phyloP scores from a whole-genome alignment of 306 rosid species.

The Cucurbita moschata region DNA sequence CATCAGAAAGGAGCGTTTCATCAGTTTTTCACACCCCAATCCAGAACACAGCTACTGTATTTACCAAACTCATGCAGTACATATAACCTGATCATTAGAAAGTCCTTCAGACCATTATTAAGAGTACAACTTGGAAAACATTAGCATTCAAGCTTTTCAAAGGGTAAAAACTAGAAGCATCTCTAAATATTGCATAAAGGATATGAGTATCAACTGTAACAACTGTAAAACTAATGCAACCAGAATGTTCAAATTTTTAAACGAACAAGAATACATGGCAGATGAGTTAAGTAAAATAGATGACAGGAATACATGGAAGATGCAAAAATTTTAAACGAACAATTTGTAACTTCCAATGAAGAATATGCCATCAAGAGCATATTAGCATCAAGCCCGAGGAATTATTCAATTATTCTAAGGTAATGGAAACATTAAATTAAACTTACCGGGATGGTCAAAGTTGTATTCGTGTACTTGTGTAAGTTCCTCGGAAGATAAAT shows the following conservation, averaged over 20 bases:
- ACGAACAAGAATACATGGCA: too few relatives aligned
- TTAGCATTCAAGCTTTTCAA: neutral
- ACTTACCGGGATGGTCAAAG: conserved; percentile 96
- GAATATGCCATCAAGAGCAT: neutral
- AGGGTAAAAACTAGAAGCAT: neutral
- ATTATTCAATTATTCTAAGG: neutral
- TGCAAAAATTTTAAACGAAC: neutral
- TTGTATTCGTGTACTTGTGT: conserved; percentile 78
- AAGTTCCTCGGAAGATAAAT: conserved; percentile 64
- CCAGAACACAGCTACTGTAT: neutral
- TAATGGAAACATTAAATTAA: conserved; percentile 12
- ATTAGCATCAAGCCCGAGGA: neutral
- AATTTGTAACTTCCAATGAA: neutral
- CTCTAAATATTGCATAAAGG: neutral
- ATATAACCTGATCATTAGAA: neutral
- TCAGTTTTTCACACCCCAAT: neutral
- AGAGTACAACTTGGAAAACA: neutral
- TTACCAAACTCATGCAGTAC: neutral
- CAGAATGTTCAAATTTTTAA: neutral
- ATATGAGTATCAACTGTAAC: neutral
- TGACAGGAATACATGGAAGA: neutral
- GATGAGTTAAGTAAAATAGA: neutral
- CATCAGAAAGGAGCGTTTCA: neutral
- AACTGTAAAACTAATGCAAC: neutral
- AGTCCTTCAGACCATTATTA: neutral